phyloP scores from a whole-genome alignment of 208 protist genomes.

The Wallacemonas collosoma region DNA sequence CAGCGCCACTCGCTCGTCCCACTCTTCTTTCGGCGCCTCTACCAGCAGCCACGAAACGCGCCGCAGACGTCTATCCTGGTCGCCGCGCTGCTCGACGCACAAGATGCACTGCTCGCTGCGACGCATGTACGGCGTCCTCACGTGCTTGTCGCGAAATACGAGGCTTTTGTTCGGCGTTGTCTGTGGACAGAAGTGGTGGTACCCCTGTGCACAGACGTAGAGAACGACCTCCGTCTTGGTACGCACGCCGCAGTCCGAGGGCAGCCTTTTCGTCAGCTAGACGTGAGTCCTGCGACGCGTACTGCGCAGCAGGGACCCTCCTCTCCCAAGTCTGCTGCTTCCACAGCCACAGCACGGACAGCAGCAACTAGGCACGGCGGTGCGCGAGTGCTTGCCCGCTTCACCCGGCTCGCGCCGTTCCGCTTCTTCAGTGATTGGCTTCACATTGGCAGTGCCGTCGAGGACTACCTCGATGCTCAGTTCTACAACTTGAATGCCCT shows the following conservation, averaged over 20 bases:
- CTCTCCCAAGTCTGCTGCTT: constrained; percentile 20
- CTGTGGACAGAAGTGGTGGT: constrained; percentile 57
- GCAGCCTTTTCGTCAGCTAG: constrained; percentile 25
- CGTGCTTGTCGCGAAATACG: constrained; percentile 55
- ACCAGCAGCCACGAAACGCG: constrained; percentile 61
- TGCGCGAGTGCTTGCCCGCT: constrained; percentile 65
- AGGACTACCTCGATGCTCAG: constrained; percentile 93
- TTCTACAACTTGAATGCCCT: constrained; percentile 98
- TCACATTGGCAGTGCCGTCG: constrained; percentile 74
- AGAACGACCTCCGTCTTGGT: constrained; percentile 93
- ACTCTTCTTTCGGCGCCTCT: constrained; percentile 82
- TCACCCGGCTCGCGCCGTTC: constrained; percentile 83
- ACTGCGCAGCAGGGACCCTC: constrained; percentile 16
- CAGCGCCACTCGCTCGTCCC: constrained; percentile 78
- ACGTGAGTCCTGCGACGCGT: not conserved
- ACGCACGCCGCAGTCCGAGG: constrained; percentile 87
- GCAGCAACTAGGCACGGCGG: not conserved
- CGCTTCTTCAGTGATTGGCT: constrained; percentile 84
- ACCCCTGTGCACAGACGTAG: constrained; percentile 90
- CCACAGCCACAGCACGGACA: constrained; percentile 2
- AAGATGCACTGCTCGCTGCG: constrained; percentile 41
- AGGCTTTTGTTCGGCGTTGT: constrained; percentile 53
- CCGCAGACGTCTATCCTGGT: constrained; percentile 70
- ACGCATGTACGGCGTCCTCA: constrained; percentile 21
- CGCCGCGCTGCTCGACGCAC: constrained; percentile 69